Conservation (phyloP, 495 filamentous ascomycete species). For the Talaromyces adpressus region DNA sequence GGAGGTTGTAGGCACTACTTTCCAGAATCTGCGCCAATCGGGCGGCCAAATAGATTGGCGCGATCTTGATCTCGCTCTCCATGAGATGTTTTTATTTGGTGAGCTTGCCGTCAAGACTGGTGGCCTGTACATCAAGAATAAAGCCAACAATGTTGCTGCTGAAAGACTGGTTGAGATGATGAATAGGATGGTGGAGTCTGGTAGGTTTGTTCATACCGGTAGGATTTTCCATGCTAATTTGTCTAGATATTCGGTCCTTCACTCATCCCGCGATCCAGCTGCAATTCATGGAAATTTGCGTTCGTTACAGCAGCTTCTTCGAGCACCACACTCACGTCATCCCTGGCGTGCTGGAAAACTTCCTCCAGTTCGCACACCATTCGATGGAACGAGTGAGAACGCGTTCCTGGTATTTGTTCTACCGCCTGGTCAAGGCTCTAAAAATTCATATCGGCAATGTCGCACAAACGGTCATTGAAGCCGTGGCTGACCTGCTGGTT, state of each 20-base stretch:
- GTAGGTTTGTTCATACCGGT: slow-evolving; percentile 37
- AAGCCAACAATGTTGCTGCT: slow-evolving; percentile 65
- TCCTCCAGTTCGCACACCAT: slow-evolving; percentile 84
- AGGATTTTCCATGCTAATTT: slow-evolving; percentile 1
- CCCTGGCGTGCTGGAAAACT: slow-evolving; percentile 81
- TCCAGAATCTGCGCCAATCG: slow-evolving; percentile 63
- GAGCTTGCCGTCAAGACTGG: slow-evolving; percentile 81
- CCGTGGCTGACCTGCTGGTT: slow-evolving; percentile 78
- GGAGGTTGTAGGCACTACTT: slow-evolving; percentile 74
- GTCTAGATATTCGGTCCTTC: slow-evolving; percentile 68
- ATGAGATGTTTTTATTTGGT: slow-evolving; percentile 96
- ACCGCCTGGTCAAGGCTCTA: slow-evolving; percentile 84
- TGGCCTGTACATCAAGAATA: slow-evolving; percentile 74
- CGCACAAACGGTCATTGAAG: slow-evolving; percentile 79
- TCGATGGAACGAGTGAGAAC: slow-evolving; percentile 75
- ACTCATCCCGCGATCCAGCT: slow-evolving; percentile 87
- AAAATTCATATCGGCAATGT: slow-evolving; percentile 77
- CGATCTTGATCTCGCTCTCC: slow-evolving; percentile 89
- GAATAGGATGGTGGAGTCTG: slow-evolving; percentile 85
- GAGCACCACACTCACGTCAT: slow-evolving; percentile 71
- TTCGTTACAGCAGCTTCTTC: slow-evolving; percentile 90
- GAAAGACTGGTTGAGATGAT: slow-evolving; percentile 84
- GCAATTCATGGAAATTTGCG: slow-evolving; percentile 97
- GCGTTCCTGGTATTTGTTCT: slow-evolving; percentile 95
- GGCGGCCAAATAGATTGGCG: slow-evolving; percentile 81